Evolutionary conservation across 176 grass and related monocot species (phyloP), one percentile per base, ranked within the genome.

Genomic region (Carex cristatella): DNA sequence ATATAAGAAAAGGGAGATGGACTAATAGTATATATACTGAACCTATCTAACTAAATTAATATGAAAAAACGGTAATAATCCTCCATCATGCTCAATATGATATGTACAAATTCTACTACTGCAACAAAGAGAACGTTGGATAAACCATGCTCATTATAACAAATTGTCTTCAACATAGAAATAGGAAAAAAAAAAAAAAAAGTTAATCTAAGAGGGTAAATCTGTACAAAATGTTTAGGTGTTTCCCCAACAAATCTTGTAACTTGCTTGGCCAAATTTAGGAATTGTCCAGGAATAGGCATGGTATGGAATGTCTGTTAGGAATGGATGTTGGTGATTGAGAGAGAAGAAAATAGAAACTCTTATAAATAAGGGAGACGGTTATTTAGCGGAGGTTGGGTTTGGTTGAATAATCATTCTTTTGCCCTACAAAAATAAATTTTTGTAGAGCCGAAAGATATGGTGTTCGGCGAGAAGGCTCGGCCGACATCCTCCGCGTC

Each of bases 381-480:
- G 12, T 4, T 2, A 37, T 4, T 23, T 79, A 58, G 74, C 53
- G 6, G 13, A 57, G 28, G 27, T 35, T 57, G 74, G 53, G 74
- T 58, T 79, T 79, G 53, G 74, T 79, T 33, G 74, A 57, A 79
- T 16, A 79, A 79, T 79, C 74, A 79, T 79, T 79, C 74, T 79
- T 79, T 79, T 79, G 74, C 74, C 74, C 74, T 79, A 79, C 74
- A 58, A 56, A 57, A 79, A 57, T 79, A 18, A 72, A 15, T 33
- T 79, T 79, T 79, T 79, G 74, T 33, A 79, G 74, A 79, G 74
- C 53, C 28, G 53, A 79, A 57, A 54, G 74, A 79, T 79, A 79
- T 79, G 74, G 74, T 79, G 74, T 79, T 58, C 74, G 13, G 53
- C 10, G 53, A 79, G 74, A 79, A 79, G 74, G 74, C 74, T 79